Evolutionary conservation across 495 filamentous ascomycete genomes (phyloP).

Genomic region (Neurospora tetrasperma): DNA sequence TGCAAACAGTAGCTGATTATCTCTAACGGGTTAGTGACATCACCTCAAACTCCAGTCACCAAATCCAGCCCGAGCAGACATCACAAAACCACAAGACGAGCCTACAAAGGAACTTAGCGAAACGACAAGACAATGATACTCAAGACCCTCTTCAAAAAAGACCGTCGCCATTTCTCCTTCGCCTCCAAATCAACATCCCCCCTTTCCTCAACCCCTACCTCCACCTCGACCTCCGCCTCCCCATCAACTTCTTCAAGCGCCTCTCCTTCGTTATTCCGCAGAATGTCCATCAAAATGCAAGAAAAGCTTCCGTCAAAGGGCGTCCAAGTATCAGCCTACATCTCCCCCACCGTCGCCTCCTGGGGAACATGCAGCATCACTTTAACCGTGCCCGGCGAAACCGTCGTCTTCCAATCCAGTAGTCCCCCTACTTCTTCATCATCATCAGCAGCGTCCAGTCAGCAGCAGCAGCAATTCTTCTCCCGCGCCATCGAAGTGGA

Average conservation of each 20-base stretch:
- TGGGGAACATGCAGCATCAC: not conserved
- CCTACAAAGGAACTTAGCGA: not conserved
- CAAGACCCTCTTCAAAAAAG: not conserved
- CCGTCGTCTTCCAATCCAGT: not conserved
- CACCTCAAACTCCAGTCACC: not conserved
- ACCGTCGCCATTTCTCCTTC: not conserved
- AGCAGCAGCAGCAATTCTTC: not conserved
- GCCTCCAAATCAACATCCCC: not conserved
- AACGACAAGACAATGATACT: not conserved
- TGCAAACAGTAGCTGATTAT: not conserved
- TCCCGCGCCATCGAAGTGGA: slow-evolving; percentile 37
- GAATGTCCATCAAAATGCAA: not conserved
- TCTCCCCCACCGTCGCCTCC: not conserved
- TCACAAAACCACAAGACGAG: not conserved
- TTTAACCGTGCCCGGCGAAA: not conserved
- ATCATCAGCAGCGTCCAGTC: not conserved
- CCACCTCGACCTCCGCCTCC: not conserved
- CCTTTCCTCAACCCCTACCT: not conserved
- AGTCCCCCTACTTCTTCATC: too few species aligned
- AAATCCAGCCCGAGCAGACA: not conserved
- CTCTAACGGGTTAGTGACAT: not conserved
- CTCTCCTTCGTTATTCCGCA: not conserved
- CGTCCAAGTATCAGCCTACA: not conserved
- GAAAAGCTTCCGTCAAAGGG: not conserved
- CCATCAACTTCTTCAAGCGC: not conserved